phyloP scores from a whole-genome alignment of 768 basidiomycete species.

The Collybiopsis confluens region DNA sequence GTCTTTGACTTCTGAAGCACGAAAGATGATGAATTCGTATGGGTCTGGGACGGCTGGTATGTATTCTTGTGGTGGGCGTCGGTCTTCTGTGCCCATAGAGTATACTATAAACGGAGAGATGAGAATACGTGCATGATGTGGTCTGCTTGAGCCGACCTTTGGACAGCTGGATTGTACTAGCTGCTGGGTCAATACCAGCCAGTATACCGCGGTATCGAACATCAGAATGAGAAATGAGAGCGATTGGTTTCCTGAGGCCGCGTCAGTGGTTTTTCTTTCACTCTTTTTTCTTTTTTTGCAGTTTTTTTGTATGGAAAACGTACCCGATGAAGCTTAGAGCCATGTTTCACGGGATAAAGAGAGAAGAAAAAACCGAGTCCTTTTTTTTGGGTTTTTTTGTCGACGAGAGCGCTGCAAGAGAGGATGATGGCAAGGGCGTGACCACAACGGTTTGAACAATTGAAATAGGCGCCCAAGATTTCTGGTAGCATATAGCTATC shows the following conservation, averaged over 20 bases:
- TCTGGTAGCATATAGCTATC: too few relatives aligned
- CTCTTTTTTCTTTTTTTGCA: neutral
- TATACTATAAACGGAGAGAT: too few relatives aligned
- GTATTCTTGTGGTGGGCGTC: constrained; percentile 72
- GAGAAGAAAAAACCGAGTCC: too few relatives aligned
- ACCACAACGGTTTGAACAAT: too few relatives aligned
- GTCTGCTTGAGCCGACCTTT: constrained; percentile 76
- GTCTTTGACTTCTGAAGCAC: constrained; percentile 86
- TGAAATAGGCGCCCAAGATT: too few relatives aligned
- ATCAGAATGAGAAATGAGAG: constrained; percentile 87
- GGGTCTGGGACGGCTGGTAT: constrained; percentile 81
- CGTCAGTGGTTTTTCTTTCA: neutral
- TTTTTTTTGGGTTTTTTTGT: too few relatives aligned
- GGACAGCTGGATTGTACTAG: constrained; percentile 83
- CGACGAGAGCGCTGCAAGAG: too few relatives aligned
- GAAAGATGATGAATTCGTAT: constrained; percentile 88
- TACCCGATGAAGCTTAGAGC: constrained; percentile 77
- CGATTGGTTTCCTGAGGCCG: constrained; percentile 70
- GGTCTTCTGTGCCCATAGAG: constrained; percentile 85
- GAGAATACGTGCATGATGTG: too few relatives aligned
- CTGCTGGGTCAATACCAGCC: constrained; percentile 80
- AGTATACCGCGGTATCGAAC: constrained; percentile 87
- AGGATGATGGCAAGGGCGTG: too few relatives aligned
- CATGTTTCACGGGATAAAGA: too few relatives aligned
- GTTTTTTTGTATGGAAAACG: constrained; percentile 11